phyloP scores from a whole-genome alignment of 306 rosid genomes.

The Crotalaria pallida region DNA sequence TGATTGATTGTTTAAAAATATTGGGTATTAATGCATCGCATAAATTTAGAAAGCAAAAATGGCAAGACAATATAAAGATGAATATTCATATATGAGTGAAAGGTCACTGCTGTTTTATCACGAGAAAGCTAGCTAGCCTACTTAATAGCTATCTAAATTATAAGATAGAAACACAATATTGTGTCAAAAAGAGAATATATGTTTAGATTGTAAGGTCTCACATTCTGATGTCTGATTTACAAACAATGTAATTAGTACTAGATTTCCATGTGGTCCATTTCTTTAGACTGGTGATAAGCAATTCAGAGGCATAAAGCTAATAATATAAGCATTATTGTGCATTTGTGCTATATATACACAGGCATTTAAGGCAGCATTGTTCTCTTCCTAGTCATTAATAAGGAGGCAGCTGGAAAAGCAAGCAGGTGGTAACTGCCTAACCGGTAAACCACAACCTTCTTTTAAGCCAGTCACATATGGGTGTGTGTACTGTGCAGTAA shows the following conservation, averaged over 20 bases:
- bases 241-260: not conserved
- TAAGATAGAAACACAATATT: not conserved
- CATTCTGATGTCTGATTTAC: not conserved
- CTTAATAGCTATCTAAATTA: not conserved
- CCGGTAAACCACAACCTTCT: not conserved
- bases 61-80: no score
- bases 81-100: not conserved
- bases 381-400: conserved; percentile 7
- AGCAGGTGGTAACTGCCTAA: not conserved
- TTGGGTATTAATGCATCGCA: no score
- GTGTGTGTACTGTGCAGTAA: no score
- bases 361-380: not conserved
- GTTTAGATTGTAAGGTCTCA: not conserved
- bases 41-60: no score
- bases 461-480: not conserved
- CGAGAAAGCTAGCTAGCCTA: not conserved
- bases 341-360: no score
- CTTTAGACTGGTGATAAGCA: not conserved
- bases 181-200: not conserved
- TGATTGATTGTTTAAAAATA: no score
- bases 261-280: not conserved
- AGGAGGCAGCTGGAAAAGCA: not conserved
- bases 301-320: not conserved
- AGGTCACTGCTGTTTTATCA: not conserved
- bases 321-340: not conserved